Evolutionary conservation across 352 stramenopile species (phyloP).

Genomic region (Pythium sp.): DNA sequence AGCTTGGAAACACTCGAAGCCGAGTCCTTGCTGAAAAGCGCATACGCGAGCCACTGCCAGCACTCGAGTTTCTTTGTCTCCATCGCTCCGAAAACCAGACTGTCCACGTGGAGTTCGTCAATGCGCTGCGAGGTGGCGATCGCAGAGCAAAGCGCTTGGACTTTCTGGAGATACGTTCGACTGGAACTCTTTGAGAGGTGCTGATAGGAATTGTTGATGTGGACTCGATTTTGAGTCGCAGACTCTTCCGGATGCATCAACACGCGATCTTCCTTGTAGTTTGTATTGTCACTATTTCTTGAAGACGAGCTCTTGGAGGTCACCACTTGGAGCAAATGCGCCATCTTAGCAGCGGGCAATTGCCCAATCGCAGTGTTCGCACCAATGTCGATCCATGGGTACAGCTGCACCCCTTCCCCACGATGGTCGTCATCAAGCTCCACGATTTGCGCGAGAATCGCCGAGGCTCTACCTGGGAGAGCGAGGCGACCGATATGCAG

Average conservation of each 20-base stretch:
- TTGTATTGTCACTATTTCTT: neutral
- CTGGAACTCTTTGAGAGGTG: neutral
- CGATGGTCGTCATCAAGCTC: neutral
- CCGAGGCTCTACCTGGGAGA: neutral
- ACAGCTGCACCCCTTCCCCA: neutral
- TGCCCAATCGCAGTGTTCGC: constrained; percentile 1
- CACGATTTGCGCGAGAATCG: constrained; percentile 7
- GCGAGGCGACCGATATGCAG: neutral
- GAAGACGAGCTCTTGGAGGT: neutral
- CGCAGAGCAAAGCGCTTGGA: constrained; percentile 11
- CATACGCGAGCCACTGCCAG: constrained; percentile 17
- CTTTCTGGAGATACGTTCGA: constrained; percentile 6
- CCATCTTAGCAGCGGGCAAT: neutral
- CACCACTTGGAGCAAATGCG: neutral
- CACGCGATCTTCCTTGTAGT: neutral
- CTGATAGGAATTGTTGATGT: neutral
- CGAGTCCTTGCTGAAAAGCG: constrained; percentile 14
- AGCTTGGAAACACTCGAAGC: constrained; percentile 9
- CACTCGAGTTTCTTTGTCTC: constrained; percentile 1
- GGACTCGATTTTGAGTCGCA: neutral
- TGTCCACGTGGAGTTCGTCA: constrained; percentile 6
- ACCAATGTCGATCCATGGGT: constrained; percentile 2
- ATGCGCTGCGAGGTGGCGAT: neutral
- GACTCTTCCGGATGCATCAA: neutral
- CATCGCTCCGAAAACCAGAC: neutral